These are phyloP conservation scores for Solanum etuberosum DNA, from an alignment of 257 asterid genomes.

Conservation along the genomic window DNA sequence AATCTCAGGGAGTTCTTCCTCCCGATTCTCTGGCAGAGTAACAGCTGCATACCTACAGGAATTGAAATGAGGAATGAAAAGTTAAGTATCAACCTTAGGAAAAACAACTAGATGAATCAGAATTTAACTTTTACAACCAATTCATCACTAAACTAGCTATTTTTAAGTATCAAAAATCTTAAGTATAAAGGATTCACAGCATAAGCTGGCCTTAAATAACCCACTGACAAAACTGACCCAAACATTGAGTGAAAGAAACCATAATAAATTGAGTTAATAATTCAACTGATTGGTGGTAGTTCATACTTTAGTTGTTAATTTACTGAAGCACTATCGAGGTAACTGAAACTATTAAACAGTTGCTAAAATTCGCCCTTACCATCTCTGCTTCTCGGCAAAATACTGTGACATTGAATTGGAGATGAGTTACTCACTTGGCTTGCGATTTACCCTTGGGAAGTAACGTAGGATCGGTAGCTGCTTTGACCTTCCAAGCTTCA, in stretches of 20 bases:
- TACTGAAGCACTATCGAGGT: not conserved
- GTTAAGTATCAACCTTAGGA: not conserved
- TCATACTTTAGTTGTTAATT: not conserved
- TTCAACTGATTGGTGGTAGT: not conserved
- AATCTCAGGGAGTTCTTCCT: constrained; percentile 47
- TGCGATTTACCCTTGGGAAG: constrained; percentile 60
- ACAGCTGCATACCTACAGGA: constrained; percentile 44
- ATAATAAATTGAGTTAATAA: not conserved
- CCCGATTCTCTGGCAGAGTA: constrained; percentile 48
- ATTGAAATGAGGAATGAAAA: not conserved
- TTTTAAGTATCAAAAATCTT: not conserved
- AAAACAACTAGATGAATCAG: not conserved
- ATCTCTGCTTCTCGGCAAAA: not conserved
- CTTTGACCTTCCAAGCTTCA: constrained; percentile 83
- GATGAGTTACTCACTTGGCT: constrained; percentile 52
- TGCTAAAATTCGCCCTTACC: not conserved
- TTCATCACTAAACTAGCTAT: not conserved
- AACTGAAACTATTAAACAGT: not conserved
- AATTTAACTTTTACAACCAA: not conserved
- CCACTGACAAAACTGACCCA: not conserved
- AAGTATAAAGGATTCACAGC: not conserved
- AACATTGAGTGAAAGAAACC: not conserved
- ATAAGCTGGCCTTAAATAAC: not conserved
- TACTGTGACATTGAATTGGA: not conserved
- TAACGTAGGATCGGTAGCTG: constrained; percentile 52